Percentiles rank a stretch among this genome's conserved stretches.
These are phyloP conservation scores for Pyrus pyrifolia DNA, from an alignment of 306 rosid genomes.

Conservation along the genomic window DNA sequence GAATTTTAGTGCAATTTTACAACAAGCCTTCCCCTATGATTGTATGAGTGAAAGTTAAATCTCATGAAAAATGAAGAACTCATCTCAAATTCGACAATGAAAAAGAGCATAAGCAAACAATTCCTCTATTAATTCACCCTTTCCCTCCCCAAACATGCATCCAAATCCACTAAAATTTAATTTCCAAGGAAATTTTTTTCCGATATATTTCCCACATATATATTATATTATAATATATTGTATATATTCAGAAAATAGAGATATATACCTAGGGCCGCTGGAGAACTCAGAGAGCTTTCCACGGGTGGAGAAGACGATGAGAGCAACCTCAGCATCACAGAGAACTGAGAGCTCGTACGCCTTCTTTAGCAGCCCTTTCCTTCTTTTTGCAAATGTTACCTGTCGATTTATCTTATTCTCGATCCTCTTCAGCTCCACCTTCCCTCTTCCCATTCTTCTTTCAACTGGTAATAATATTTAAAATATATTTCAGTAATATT, in stretches of 20 bases:
- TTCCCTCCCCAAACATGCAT: not conserved
- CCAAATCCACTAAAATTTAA: not conserved
- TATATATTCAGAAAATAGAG: not conserved
- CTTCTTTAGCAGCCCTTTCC: conserved; percentile 70
- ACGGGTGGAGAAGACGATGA: conserved; percentile 67
- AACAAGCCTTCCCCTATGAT: not conserved
- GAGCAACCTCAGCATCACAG: conserved; percentile 82
- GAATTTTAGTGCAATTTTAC: too few species aligned
- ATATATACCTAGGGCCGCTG: conserved; percentile 44
- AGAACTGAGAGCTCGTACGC: conserved; percentile 82
- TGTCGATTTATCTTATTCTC: conserved; percentile 81
- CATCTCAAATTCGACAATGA: not conserved
- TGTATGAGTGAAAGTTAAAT: not conserved
- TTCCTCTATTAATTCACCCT: not conserved
- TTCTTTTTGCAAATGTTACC: conserved; percentile 80
- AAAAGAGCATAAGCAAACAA: not conserved
- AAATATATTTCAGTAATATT: not conserved
- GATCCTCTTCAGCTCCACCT: conserved; percentile 80
- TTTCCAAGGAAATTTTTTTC: not conserved
- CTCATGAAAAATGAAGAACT: not conserved
- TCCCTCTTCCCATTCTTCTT: conserved; percentile 68
- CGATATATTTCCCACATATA: not conserved
- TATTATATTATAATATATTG: not conserved
- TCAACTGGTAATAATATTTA: not conserved
- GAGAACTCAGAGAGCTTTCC: conserved; percentile 84